These are phyloP conservation scores for Trichoderma atroviride DNA, from an alignment of 2,329 filamentous ascomycete species.

Conservation along the genomic window DNA sequence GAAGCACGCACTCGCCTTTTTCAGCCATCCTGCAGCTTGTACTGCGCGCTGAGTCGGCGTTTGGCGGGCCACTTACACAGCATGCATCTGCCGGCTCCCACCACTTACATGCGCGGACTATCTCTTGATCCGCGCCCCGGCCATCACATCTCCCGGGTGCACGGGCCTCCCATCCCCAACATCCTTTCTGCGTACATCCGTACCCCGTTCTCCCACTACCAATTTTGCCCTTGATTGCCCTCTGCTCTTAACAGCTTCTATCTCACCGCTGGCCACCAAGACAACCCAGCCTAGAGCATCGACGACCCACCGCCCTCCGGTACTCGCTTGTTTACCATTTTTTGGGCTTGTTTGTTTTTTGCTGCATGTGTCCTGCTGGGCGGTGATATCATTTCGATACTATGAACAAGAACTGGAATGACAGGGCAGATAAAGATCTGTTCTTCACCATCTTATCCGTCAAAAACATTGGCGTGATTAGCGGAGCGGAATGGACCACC, in stretches of 20 bases:
- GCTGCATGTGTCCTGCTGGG: neutral
- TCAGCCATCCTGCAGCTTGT: neutral
- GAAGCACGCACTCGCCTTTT: neutral
- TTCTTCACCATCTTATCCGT: constrained; percentile 65
- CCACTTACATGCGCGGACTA: constrained; percentile 23
- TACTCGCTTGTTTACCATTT: constrained; percentile 10
- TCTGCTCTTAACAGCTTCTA: constrained; percentile 42
- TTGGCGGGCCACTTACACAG: neutral
- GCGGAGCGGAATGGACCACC: constrained; percentile 62
- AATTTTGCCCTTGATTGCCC: constrained; percentile 45
- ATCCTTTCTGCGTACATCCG: constrained; percentile 34
- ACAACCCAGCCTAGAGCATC: constrained; percentile 17
- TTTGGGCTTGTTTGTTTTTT: constrained; percentile 6
- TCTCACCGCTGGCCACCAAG: constrained; percentile 27
- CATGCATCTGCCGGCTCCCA: neutral
- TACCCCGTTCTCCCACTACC: constrained; percentile 43
- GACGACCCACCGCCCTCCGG: constrained; percentile 23
- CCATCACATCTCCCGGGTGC: constrained; percentile 27
- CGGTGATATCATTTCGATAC: constrained; percentile 18
- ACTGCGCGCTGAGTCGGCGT: neutral
- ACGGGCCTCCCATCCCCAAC: constrained; percentile 36
- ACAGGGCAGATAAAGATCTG: constrained; percentile 63
- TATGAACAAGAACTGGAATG: constrained; percentile 63
- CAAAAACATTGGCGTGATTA: constrained; percentile 66
- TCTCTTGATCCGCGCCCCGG: constrained; percentile 27